Base-by-base conservation (phyloP, 2,329 filamentous ascomycete genomes). In the Drechmeria coniospora region DNA sequence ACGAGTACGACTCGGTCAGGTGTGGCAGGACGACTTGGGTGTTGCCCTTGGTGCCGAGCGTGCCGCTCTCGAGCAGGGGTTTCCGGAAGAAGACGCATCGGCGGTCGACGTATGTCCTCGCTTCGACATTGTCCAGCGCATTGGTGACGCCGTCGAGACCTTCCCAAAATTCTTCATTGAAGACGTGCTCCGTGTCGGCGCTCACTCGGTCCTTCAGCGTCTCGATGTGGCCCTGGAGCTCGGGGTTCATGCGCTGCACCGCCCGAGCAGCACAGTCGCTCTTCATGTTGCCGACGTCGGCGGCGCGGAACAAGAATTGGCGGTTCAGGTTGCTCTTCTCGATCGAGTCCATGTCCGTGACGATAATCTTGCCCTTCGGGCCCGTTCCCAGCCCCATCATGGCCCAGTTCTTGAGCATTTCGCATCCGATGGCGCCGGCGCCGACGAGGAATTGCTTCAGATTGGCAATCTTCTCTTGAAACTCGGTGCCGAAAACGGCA, bases 321-420 rank as follows among this genome's bases (percentile, higher is more conserved):
- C 90, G 72, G 62, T 98, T 98, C 28, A 98, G 64, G 50, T 98
- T 98, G 61, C 87, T 95, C 70, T 87, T 93, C 59, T 98, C 90
- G 42, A 98, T 98, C 30, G 86, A 86, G 48, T 98, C 90, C 74
- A 93, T 95, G 50, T 98, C 90, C 10, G 92, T 95, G 27, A 98
- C 80, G 32, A 63, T 82, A 45, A 98, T 92, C 53, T 79, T 79
- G 44, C 90, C 90, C 26, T 84, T 70, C 3, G 83, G 81, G 4
- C 90, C 90, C 25, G 80, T 81, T 24, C 79, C 87, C 17, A 98
- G 64, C 40, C 90, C 90, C 51, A 95, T 92, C 86, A 98, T 92
- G 20, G 92, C 87, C 86, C 90, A 98, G 55, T 95, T 95, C 71
- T 98, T 98, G 41, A 98, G 62, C 79, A 95, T 98, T 50, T 98